Evolutionary conservation across 208 protist genomes (phyloP), one percentile per base, ranked within the genome.

Genomic region (Willaertia magna): DNA sequence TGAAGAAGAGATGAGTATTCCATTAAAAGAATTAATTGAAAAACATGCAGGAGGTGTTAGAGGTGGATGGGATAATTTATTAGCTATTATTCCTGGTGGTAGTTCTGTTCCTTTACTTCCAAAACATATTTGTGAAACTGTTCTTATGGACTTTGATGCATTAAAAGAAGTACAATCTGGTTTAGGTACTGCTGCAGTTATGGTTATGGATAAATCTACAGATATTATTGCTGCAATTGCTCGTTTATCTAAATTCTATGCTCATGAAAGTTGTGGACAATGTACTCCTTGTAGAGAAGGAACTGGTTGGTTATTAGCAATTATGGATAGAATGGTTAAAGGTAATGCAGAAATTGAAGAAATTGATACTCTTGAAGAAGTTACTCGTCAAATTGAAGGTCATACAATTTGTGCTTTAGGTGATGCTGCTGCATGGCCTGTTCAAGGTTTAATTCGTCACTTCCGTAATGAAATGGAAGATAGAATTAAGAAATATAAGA

Each of bases 361-460:
- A 89, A 98, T 99, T 84, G 95, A 97, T 92, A 98, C 97, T 90
- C 91, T 99, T 55, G 92, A 97, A 81, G 97, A 99, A 90, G 89
- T 99, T 39, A 97, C 94, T 34, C 93, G 94, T 82, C 96, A 99
- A 90, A 98, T 99, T 85, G 97, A 99, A 88, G 98, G 98, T 39
- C 97, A 98, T 87, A 99, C 98, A 0, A 99, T 99, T 92, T 99
- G 98, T 89, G 98, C 98, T 0, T 92, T 99, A 1, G 98, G 97
- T 81, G 98, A 98, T 84, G 98, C 98, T 18, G 98, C 97, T 16
- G 96, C 97, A 39, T 99, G 97, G 97, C 97, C 97, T 74, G 95
- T 99, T 75, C 97, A 98, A 89, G 98, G 97, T 43, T 92, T 99
- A 74, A 97, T 99, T 79, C 92, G 97, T 74, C 95, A 98, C 91